Base-by-base conservation (phyloP, 2,329 filamentous ascomycete genomes). In the Zymoseptoria tritici region DNA sequence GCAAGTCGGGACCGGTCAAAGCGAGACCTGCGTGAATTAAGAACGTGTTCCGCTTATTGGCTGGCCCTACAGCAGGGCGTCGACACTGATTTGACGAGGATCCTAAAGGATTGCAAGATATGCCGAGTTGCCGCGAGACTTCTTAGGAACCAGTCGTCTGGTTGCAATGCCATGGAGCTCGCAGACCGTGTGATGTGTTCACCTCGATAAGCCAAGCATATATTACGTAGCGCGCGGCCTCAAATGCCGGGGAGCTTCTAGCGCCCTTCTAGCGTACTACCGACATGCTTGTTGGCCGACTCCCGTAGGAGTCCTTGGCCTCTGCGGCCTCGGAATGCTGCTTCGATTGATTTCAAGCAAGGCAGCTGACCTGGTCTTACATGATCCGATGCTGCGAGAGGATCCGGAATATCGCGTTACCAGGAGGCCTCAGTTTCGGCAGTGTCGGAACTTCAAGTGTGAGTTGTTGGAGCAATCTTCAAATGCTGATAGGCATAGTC, bases 401-500 rank as follows among this genome's bases (percentile, higher is more conserved):
- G 2, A 21, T 11, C n/a, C 52, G 31, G 24, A 31, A 6, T n/a
- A 2, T 20, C 26, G 8, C 26, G 42, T 26, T 1, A 16, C 19
- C 7, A 24, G 26, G 22, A 36, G 19, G n/a, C 9, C 20, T 20
- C 22, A 5, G 11, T 16, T 16, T 42, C 4, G 36, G 36, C 11
- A 16, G 11, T 42, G 5, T 16, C 36, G 36, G 11, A 0, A 9
- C 2, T 16, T 42, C 36, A 42, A 16, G 9, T 46, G 13, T 16
- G 36, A 46, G 13, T 46, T 6, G 36, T 46, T 3, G 36, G 36
- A 46, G 59, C 46, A 19, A 26, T 29, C n/a, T 57, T 60, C 58
- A 69, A 53, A 55, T 66, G 58, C 52, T 66, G 65, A 57, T 66
- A 58, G 13, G 70, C 68, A 54, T 66, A 69, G 29, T 63, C 58